phyloP scores from a whole-genome alignment of 148 eudicot species.

The Cornus suecica region DNA sequence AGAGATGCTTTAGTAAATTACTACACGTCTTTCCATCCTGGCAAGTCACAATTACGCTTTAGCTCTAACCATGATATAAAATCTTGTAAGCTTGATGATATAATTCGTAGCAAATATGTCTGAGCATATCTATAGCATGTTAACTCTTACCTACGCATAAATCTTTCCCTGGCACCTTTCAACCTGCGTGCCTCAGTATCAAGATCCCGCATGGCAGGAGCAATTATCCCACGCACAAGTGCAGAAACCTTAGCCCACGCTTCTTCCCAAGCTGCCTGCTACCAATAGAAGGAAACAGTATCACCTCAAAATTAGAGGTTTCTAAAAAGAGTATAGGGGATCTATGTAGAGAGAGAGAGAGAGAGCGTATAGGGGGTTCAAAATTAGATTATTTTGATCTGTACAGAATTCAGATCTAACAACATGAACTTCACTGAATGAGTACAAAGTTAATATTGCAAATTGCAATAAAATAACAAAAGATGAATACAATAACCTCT shows the following conservation, averaged over 20 bases:
- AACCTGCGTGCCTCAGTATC: slow-evolving; percentile 82
- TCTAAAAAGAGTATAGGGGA: background rate
- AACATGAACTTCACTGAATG: background rate
- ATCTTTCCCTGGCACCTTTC: slow-evolving; percentile 83
- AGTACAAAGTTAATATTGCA: background rate
- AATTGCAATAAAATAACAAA: background rate
- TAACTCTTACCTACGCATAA: slow-evolving; percentile 79
- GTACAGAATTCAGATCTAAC: background rate
- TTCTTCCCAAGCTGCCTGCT: slow-evolving; percentile 99
- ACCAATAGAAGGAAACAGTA: slow-evolving; percentile 45
- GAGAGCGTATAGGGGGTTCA: too few species aligned
- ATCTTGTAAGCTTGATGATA: background rate
- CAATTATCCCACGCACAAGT: slow-evolving; percentile 86
- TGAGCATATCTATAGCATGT: background rate
- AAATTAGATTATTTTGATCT: too few species aligned
- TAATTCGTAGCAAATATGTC: background rate
- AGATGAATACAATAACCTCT: too few species aligned
- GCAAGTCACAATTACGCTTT: too few species aligned
- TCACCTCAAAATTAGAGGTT: slow-evolving; percentile 26
- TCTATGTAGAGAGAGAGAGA: too few species aligned
- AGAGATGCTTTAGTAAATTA: too few species aligned
- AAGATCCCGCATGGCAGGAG: slow-evolving; percentile 92
- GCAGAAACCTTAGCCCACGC: slow-evolving; percentile 98
- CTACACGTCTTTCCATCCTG: too few species aligned
- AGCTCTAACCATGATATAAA: background rate